Evolutionary conservation across 768 basidiomycete genomes (phyloP).

Genomic region (Mycena rebaudengoi): DNA sequence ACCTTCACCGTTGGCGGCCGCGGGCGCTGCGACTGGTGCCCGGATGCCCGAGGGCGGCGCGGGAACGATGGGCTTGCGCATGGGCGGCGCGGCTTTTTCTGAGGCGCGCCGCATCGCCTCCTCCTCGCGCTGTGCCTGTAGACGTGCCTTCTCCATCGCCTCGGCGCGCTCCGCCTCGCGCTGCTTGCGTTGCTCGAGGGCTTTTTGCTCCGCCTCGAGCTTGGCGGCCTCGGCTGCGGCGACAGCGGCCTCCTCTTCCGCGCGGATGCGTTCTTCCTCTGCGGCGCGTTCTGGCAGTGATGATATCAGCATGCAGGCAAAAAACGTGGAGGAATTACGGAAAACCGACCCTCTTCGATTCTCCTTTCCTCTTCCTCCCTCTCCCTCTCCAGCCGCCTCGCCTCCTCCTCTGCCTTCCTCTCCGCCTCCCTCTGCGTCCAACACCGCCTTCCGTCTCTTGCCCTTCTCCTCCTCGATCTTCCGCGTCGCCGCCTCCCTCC

Average conservation of each 20-base stretch:
- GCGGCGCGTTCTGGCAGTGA: constrained; percentile 55
- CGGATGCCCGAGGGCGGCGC: constrained; percentile 36
- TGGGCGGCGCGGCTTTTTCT: constrained; percentile 41
- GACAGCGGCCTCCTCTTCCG: constrained; percentile 58
- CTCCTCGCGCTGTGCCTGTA: constrained; percentile 72
- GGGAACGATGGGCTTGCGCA: constrained; percentile 37
- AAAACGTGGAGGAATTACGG: background rate
- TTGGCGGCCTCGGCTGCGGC: constrained; percentile 63
- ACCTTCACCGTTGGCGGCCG: constrained; percentile 32
- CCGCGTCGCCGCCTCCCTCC: constrained; percentile 60
- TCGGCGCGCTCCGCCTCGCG: constrained; percentile 61
- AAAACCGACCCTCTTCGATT: constrained; percentile 58
- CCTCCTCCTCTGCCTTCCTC: constrained; percentile 52
- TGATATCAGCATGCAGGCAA: background rate
- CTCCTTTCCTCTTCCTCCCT: constrained; percentile 50
- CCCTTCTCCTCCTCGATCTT: constrained; percentile 90
- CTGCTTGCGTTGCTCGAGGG: constrained; percentile 56
- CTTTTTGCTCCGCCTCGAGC: constrained; percentile 69
- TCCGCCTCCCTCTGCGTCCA: constrained; percentile 72
- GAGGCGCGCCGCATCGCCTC: constrained; percentile 63
- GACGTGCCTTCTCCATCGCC: constrained; percentile 61
- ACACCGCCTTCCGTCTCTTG: constrained; percentile 64
- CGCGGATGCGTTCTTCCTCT: constrained; percentile 58
- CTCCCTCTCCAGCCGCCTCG: constrained; percentile 60
- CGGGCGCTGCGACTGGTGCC: constrained; percentile 17